Conservation (phyloP, 2,329 filamentous ascomycete species). For the Stenocarpella maydis region DNA sequence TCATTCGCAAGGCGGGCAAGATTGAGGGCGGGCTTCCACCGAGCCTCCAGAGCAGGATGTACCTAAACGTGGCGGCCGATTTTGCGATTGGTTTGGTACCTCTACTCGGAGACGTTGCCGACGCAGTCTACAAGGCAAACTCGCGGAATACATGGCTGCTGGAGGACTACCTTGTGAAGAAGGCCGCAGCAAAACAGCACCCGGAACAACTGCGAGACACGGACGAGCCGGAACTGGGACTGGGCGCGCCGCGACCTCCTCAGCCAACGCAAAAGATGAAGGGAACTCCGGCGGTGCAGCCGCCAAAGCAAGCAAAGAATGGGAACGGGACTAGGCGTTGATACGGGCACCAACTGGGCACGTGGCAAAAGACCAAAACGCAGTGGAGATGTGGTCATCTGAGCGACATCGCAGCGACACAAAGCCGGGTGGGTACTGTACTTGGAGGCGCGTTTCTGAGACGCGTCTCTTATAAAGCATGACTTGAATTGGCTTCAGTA, state of each 20-base stretch:
- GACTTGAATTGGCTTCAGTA: conserved; percentile 21
- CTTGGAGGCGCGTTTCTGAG: conserved; percentile 5
- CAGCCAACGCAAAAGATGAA: background rate
- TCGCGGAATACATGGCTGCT: conserved; percentile 77
- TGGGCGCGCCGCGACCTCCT: background rate
- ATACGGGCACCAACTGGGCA: background rate
- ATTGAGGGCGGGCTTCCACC: conserved; percentile 79
- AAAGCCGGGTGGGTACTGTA: background rate
- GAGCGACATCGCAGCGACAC: conserved; percentile 24
- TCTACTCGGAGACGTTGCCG: conserved; percentile 77
- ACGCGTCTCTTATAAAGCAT: conserved; percentile 28
- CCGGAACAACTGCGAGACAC: conserved; percentile 2
- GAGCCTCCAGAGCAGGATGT: conserved; percentile 73
- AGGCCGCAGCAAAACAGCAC: conserved; percentile 63
- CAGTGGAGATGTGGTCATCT: background rate
- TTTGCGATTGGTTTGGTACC: conserved; percentile 78
- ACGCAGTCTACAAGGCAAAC: conserved; percentile 78
- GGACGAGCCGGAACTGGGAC: conserved; percentile 16
- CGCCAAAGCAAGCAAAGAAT: background rate
- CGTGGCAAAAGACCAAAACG: background rate
- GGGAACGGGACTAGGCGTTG: conserved; percentile 1
- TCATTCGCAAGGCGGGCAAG: conserved; percentile 75
- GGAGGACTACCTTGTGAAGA: conserved; percentile 72
- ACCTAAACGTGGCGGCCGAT: conserved; percentile 79
- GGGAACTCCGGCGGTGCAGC: too few species aligned